Evolutionary conservation across 768 basidiomycete genomes (phyloP).

Genomic region (Russula sp.): DNA sequence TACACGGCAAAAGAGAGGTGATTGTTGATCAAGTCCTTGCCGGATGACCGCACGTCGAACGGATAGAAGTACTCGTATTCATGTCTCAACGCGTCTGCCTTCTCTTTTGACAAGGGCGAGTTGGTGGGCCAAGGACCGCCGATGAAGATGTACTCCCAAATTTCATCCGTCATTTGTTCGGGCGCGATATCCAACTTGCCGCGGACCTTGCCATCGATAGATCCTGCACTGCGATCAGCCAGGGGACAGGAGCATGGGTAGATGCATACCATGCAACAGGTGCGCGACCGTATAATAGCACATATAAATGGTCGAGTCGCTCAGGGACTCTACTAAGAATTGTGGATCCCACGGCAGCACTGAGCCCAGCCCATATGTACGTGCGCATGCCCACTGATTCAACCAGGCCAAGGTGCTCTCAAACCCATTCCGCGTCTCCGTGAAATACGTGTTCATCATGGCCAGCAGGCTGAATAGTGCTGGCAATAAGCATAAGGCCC

Average conservation of each 20-base stretch:
- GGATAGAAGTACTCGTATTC: slow-evolving; percentile 98
- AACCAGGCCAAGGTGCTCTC: slow-evolving; percentile 91
- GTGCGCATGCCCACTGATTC: slow-evolving; percentile 98
- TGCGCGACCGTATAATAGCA: slow-evolving; percentile 94
- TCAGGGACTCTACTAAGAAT: slow-evolving; percentile 94
- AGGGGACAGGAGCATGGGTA: background rate
- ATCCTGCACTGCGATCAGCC: slow-evolving; percentile 38
- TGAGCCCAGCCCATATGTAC: slow-evolving; percentile 93
- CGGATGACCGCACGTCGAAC: slow-evolving; percentile 95
- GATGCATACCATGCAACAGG: slow-evolving; percentile 72
- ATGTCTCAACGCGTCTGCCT: slow-evolving; percentile 78
- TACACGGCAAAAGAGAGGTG: slow-evolving; percentile 93
- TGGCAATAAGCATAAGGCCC: slow-evolving; percentile 1
- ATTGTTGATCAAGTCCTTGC: slow-evolving; percentile 94
- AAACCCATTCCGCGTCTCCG: slow-evolving; percentile 90
- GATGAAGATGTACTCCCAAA: slow-evolving; percentile 93
- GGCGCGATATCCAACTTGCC: slow-evolving; percentile 82
- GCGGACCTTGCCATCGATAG: slow-evolving; percentile 69
- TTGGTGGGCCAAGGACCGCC: slow-evolving; percentile 67
- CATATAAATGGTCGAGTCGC: slow-evolving; percentile 99
- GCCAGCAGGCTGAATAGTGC: slow-evolving; percentile 53
- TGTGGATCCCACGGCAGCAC: slow-evolving; percentile 95
- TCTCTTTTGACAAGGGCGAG: slow-evolving; percentile 63
- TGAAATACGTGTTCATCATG: slow-evolving; percentile 83
- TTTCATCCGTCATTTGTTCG: slow-evolving; percentile 94